These are phyloP conservation scores for Podospora appendiculata DNA, from an alignment of 495 filamentous ascomycete species.

Conservation along the genomic window DNA sequence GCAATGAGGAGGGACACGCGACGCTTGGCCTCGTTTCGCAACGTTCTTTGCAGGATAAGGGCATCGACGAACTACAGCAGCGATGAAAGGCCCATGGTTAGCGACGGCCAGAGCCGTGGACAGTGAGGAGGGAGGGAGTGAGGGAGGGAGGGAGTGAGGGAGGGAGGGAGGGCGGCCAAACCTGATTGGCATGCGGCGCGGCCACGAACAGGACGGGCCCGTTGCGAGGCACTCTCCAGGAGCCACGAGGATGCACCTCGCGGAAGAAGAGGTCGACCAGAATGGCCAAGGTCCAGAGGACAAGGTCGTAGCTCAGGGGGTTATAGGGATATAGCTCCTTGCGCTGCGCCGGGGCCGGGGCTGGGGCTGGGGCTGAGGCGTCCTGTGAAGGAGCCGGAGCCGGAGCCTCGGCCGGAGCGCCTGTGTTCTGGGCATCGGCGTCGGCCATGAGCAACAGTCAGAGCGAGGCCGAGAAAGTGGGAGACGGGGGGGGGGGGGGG, in stretches of 20 bases:
- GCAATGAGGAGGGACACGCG: slow-evolving; percentile 89
- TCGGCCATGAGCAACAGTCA: too few species aligned
- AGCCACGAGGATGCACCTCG: slow-evolving; percentile 88
- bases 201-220: slow-evolving; percentile 94
- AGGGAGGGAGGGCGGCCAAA: slow-evolving; percentile 17
- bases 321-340: slow-evolving; percentile 62
- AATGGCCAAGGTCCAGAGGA: slow-evolving; percentile 76
- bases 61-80: slow-evolving; percentile 84
- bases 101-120: too few species aligned
- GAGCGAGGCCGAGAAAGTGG: too few species aligned
- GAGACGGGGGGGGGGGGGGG: too few species aligned
- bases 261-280: slow-evolving; percentile 94
- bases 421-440: too few species aligned
- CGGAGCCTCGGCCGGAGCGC: too few species aligned
- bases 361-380: too few species aligned
- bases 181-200: slow-evolving; percentile 98
- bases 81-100: not conserved
- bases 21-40: slow-evolving; percentile 76
- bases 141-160: too few species aligned
- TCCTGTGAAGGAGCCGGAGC: too few species aligned
- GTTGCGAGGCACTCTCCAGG: slow-evolving; percentile 82
- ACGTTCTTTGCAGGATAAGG: slow-evolving; percentile 82
- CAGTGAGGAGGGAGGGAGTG: too few species aligned
- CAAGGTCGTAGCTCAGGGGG: slow-evolving; percentile 70
- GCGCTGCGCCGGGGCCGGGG: not conserved